Evolutionary conservation across 805 yeast species (phyloP).

Genomic region (Kluyveromyces starmeri): DNA sequence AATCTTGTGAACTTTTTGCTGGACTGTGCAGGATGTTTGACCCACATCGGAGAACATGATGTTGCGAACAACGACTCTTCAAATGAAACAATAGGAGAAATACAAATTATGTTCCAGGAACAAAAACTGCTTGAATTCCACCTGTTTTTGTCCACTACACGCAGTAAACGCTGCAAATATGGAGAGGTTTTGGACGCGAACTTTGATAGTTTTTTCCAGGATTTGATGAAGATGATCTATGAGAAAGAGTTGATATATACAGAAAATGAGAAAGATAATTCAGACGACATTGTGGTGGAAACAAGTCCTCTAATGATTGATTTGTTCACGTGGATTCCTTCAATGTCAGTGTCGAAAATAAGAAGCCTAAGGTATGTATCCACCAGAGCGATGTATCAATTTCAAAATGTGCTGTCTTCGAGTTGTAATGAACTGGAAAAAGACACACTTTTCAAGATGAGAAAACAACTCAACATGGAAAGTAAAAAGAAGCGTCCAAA

Average conservation of each 20-base stretch:
- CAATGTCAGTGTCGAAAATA: constrained; percentile 58
- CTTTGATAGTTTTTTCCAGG: constrained; percentile 46
- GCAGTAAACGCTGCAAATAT: constrained; percentile 33
- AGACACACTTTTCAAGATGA: constrained; percentile 31
- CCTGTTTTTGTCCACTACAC: constrained; percentile 42
- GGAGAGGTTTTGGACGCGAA: constrained; percentile 42
- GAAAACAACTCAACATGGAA: constrained; percentile 31
- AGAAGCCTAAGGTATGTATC: constrained; percentile 66
- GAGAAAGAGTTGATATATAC: constrained; percentile 54
- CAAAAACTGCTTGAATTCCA: constrained; percentile 68
- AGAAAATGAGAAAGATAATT: constrained; percentile 25
- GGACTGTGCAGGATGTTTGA: constrained; percentile 62
- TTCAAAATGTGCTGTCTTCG: constrained; percentile 54
- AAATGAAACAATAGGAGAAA: constrained; percentile 61
- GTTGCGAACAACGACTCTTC: constrained; percentile 62
- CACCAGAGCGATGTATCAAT: constrained; percentile 46
- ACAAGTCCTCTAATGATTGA: constrained; percentile 32
- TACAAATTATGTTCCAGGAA: constrained; percentile 50
- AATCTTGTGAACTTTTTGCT: constrained; percentile 61
- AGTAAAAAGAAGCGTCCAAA: constrained; percentile 31
- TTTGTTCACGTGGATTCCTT: constrained; percentile 64
- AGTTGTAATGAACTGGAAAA: constrained; percentile 33
- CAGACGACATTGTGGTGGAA: constrained; percentile 29
- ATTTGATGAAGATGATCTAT: constrained; percentile 43
- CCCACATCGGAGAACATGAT: constrained; percentile 66